Percentiles rank a stretch among this genome's conserved stretches.
Evolutionary conservation across 768 basidiomycete species (phyloP).

Genomic region (Auricularia auricula-judae): DNA sequence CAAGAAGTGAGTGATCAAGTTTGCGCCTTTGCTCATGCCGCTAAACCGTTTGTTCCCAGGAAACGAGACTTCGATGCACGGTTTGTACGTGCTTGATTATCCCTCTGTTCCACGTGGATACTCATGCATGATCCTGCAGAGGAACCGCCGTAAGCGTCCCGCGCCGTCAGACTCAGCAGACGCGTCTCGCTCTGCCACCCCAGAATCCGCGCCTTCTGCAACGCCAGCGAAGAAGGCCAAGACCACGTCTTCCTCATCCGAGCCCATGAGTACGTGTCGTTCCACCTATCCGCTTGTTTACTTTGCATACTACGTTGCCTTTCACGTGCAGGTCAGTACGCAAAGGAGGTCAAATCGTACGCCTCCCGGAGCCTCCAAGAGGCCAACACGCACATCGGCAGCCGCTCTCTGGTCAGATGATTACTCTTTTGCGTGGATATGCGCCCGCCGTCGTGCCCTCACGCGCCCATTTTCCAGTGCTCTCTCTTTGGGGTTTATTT

Average conservation of each 20-base stretch:
- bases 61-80: slow-evolving; percentile 50
- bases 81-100: slow-evolving; percentile 34
- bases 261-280: slow-evolving; percentile 22
- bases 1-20: slow-evolving; percentile 29
- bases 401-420: slow-evolving; percentile 1
- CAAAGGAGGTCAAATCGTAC: slow-evolving; percentile 31
- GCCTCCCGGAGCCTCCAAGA: slow-evolving; percentile 31
- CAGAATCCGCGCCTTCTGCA: slow-evolving; percentile 19
- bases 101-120: background rate
- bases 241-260: slow-evolving; percentile 9
- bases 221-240: slow-evolving; percentile 31
- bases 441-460: background rate
- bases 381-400: slow-evolving; percentile 7
- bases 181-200: slow-evolving; percentile 17
- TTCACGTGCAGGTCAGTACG: slow-evolving; percentile 24
- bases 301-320: background rate
- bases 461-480: background rate
- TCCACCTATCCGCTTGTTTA: background rate
- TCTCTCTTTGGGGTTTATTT: no score
- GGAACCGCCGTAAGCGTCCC: slow-evolving; percentile 48
- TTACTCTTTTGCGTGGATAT: background rate
- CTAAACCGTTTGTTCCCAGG: slow-evolving; percentile 21
- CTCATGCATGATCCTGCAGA: slow-evolving; percentile 22
- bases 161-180: slow-evolving; percentile 15
- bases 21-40: background rate